Evolutionary conservation across 2,329 filamentous ascomycete species (phyloP).

Genomic region (Aspergillus texensis): DNA sequence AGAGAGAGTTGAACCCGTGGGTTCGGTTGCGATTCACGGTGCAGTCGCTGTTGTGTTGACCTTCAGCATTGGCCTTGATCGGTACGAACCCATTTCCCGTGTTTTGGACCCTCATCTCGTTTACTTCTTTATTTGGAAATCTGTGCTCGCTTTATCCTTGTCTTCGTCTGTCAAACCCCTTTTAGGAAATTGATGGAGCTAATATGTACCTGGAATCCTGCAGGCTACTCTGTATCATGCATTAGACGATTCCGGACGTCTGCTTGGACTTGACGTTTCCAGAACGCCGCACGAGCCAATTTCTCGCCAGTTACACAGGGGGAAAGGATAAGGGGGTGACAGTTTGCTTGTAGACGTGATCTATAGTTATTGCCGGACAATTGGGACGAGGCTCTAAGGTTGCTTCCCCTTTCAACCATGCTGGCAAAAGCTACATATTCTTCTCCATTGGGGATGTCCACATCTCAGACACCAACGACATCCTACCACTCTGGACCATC

Average conservation of each 20-base stretch:
- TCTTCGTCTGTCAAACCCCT: background rate
- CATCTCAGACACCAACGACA: conserved; percentile 39
- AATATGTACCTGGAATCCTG: conserved; percentile 6
- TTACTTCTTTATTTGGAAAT: conserved; percentile 9
- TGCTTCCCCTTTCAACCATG: conserved; percentile 30
- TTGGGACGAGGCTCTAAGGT: background rate
- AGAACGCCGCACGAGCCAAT: conserved; percentile 2
- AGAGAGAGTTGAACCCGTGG: conserved; percentile 1
- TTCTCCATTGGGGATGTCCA: conserved; percentile 32
- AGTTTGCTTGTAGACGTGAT: background rate
- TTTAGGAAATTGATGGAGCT: background rate
- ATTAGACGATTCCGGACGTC: conserved; percentile 11
- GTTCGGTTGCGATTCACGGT: background rate
- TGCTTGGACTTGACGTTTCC: conserved; percentile 5
- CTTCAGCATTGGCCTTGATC: conserved; percentile 2
- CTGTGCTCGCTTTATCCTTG: background rate
- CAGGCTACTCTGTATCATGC: conserved; percentile 13
- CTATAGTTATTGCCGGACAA: background rate
- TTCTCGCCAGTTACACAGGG: background rate
- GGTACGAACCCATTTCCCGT: background rate
- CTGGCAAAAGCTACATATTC: conserved; percentile 46
- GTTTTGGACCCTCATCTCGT: background rate
- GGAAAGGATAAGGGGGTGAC: background rate
- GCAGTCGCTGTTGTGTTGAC: background rate
- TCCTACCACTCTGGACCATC: conserved; percentile 33